Evolutionary conservation across 768 basidiomycete species (phyloP).

Genomic region (Tephrocybe sp.): DNA sequence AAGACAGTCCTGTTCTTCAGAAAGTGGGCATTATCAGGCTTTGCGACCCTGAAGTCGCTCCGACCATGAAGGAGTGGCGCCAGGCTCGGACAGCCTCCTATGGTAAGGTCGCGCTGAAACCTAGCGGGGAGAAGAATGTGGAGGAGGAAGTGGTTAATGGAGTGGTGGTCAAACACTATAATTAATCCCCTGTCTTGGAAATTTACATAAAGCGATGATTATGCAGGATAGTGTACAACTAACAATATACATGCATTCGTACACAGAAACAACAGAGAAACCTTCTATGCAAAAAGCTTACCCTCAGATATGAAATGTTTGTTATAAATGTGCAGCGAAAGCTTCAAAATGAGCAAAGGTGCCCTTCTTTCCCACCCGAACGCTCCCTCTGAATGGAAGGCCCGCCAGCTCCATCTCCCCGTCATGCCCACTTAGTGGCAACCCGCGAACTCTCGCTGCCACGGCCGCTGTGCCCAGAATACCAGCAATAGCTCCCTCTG

Average conservation of each 20-base stretch:
- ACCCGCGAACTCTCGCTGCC: constrained; percentile 54
- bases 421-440: constrained; percentile 44
- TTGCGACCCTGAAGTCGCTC: constrained; percentile 39
- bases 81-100: constrained; percentile 51
- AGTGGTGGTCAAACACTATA: constrained; percentile 57
- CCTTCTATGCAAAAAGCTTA: neutral
- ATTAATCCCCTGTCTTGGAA: constrained; percentile 25
- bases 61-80: constrained; percentile 54
- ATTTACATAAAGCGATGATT: neutral
- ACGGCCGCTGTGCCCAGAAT: constrained; percentile 66
- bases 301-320: neutral
- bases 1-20: constrained; percentile 49
- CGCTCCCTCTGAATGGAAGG: constrained; percentile 67
- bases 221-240: neutral
- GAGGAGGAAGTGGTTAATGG: constrained; percentile 59
- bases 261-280: no score
- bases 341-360: neutral
- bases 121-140: constrained; percentile 38
- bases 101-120: constrained; percentile 45
- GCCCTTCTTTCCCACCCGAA: constrained; percentile 61
- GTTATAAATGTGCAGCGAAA: neutral
- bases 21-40: constrained; percentile 37
- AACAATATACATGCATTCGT: neutral
- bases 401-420: constrained; percentile 59
- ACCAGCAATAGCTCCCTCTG: constrained; percentile 67